Conservation (phyloP, 139 green algal species). For the Raphidocelis subcapitata region DNA sequence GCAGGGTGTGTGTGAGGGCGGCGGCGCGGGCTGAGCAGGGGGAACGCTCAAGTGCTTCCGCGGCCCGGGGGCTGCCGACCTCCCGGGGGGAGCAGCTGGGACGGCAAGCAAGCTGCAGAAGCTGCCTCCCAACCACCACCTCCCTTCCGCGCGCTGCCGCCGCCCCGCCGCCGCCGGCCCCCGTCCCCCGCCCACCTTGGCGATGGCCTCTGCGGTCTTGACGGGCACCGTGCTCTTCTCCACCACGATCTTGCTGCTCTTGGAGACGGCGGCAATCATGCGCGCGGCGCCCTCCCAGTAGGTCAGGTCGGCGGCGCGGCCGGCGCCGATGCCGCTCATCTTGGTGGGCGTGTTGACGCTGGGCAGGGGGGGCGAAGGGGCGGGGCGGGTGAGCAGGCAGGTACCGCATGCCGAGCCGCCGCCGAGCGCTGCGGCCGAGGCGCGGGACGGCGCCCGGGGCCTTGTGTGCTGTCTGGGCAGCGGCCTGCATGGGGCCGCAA, state of each 20-base stretch:
- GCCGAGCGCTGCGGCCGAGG: too few species aligned
- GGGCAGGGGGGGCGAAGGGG: background rate
- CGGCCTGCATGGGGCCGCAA: background rate
- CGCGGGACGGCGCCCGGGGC: too few species aligned
- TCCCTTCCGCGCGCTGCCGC: too few species aligned
- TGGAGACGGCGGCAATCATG: constrained; percentile 88
- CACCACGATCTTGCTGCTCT: constrained; percentile 94
- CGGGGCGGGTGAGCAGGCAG: too few species aligned
- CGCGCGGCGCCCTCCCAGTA: constrained; percentile 99
- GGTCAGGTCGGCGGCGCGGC: constrained; percentile 96
- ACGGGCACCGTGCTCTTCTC: constrained; percentile 99
- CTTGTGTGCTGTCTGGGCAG: background rate
- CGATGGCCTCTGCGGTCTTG: constrained; percentile 98
- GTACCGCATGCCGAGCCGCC: too few species aligned
- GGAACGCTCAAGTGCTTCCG: too few species aligned
- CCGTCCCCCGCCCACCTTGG: constrained; percentile 62
- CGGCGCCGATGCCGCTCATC: constrained; percentile 92
- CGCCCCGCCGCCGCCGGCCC: background rate
- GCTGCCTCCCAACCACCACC: too few species aligned
- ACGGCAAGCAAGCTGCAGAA: too few species aligned
- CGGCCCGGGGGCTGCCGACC: too few species aligned
- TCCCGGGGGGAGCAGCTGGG: too few species aligned
- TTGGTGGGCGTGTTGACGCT: constrained; percentile 99
- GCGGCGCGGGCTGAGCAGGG: too few species aligned
- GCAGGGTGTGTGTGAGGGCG: background rate